Conservation (phyloP, 1,284 basidiomycete species). For the Marasmius tenuissimus region DNA sequence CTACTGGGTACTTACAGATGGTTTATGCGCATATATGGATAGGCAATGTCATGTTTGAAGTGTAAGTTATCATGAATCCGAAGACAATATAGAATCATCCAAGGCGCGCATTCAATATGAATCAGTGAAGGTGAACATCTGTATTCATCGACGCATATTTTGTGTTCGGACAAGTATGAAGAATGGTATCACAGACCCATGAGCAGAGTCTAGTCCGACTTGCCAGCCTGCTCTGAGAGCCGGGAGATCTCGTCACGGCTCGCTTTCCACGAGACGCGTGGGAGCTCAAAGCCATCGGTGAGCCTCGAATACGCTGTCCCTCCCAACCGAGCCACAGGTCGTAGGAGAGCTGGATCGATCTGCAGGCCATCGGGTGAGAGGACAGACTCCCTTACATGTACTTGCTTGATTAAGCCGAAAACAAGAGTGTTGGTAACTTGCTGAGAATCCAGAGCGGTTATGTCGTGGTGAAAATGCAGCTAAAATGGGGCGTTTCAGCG, state of each 20-base stretch:
- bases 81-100: no score
- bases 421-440: constrained; percentile 55
- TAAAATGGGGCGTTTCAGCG: constrained; percentile 20
- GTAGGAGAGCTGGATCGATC: constrained; percentile 61
- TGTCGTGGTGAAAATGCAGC: constrained; percentile 59
- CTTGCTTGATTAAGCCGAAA: constrained; percentile 62
- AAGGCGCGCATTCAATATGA: no score
- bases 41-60: no score
- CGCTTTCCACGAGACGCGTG: constrained; percentile 56
- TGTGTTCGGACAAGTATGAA: no score
- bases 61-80: no score
- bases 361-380: constrained; percentile 46
- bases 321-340: constrained; percentile 64
- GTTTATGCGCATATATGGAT: no score
- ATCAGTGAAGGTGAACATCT: no score
- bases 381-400: constrained; percentile 60
- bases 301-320: constrained; percentile 58
- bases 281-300: constrained; percentile 57
- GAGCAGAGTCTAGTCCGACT: no score
- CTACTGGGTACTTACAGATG: no score
- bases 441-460: constrained; percentile 40
- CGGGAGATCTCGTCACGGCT: constrained; percentile 34
- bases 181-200: no score
- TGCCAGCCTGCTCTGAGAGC: neutral
- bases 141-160: no score